Conservation (phyloP, 140 eudicot genomes). For the Anethum foeniculum region DNA sequence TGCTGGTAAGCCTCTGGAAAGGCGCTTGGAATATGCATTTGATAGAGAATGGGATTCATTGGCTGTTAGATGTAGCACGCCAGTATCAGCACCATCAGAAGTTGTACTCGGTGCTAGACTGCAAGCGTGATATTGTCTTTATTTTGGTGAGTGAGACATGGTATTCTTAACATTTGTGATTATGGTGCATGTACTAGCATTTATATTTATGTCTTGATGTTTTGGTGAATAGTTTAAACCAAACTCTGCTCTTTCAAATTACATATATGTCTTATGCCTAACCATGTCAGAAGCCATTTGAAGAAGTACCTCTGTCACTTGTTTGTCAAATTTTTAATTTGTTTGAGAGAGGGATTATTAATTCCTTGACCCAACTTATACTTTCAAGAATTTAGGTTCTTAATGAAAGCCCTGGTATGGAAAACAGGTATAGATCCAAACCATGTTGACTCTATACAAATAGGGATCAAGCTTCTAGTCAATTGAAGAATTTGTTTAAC, state of each 20-base stretch:
- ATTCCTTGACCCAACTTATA: neutral
- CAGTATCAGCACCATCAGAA: constrained; percentile 40
- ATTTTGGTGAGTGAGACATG: constrained; percentile 17
- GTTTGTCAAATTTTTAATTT: neutral
- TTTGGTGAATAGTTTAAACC: neutral
- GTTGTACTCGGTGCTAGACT: constrained; percentile 8
- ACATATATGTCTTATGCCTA: neutral
- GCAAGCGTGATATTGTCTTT: constrained; percentile 37
- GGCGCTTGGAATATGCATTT: constrained; percentile 56
- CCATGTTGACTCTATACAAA: neutral
- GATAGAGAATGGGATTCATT: constrained; percentile 61
- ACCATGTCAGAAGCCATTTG: neutral
- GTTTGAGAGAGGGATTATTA: neutral
- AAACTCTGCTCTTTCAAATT: neutral
- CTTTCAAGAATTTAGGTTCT: neutral
- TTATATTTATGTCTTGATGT: neutral
- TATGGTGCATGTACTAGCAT: neutral
- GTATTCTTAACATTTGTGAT: neutral
- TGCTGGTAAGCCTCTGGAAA: constrained; percentile 36
- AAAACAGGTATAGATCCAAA: neutral
- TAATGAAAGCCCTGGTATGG: neutral
- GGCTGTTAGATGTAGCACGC: constrained; percentile 38
- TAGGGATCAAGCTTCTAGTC: neutral
- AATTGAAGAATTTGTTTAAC: neutral
- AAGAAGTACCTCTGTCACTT: neutral